These are phyloP conservation scores for Hypoxylon perforatum DNA, from an alignment of 495 filamentous ascomycete species.

Conservation along the genomic window DNA sequence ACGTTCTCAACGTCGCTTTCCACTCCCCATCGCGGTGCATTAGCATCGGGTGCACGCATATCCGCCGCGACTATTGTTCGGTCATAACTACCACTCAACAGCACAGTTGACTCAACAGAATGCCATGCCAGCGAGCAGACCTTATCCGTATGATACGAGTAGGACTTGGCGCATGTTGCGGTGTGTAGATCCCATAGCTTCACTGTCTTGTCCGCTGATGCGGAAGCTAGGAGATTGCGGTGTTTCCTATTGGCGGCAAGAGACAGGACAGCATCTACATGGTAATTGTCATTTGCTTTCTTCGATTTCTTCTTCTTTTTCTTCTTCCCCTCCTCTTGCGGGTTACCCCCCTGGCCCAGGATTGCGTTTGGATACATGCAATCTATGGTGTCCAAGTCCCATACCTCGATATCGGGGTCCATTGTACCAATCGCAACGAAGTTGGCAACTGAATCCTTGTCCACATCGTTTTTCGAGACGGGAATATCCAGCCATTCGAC, in stretches of 20 bases:
- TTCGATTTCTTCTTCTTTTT: constrained; percentile 86
- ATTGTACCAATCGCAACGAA: constrained; percentile 96
- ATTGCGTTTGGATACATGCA: constrained; percentile 98
- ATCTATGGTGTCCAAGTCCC: constrained; percentile 95
- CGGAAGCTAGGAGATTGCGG: constrained; percentile 93
- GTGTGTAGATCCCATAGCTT: constrained; percentile 98
- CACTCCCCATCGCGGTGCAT: constrained; percentile 84
- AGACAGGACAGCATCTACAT: constrained; percentile 92
- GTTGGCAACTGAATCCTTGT: constrained; percentile 74
- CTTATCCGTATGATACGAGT: constrained; percentile 91
- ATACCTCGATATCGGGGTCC: constrained; percentile 98
- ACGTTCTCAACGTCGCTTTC: constrained; percentile 95
- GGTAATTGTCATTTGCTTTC: constrained; percentile 90
- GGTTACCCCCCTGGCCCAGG: constrained; percentile 80
- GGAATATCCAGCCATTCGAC: constrained; percentile 94
- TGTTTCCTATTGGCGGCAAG: constrained; percentile 92
- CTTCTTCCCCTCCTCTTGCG: constrained; percentile 61
- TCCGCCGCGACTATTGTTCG: constrained; percentile 90
- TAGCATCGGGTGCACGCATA: constrained; percentile 88
- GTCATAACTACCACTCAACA: constrained; percentile 94
- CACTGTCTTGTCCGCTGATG: constrained; percentile 94
- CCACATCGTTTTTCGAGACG: constrained; percentile 73
- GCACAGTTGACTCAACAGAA: constrained; percentile 81
- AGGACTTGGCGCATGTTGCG: constrained; percentile 91
- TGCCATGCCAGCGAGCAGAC: constrained; percentile 97